phyloP scores from a whole-genome alignment of 2,329 filamentous ascomycete genomes.

The Exophiala oligosperma region DNA sequence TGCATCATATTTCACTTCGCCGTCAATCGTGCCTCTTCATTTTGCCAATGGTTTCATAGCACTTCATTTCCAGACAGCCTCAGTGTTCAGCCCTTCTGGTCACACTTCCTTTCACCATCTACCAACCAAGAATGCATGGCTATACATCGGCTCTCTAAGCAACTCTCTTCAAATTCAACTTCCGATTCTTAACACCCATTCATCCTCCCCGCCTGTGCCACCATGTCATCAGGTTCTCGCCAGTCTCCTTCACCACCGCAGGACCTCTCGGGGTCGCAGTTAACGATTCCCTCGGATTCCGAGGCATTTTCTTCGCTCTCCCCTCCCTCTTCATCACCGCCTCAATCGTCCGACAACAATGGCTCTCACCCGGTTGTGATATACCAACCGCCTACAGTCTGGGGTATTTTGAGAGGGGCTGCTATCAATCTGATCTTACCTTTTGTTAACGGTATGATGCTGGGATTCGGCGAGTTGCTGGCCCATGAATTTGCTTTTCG shows the following conservation, averaged over 20 bases:
- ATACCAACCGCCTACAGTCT: slow-evolving; percentile 85
- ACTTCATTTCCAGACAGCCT: background rate
- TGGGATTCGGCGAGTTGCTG: slow-evolving; percentile 95
- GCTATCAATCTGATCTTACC: slow-evolving; percentile 95
- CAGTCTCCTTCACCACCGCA: slow-evolving; percentile 29
- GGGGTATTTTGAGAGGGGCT: slow-evolving; percentile 80
- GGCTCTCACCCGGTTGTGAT: slow-evolving; percentile 67
- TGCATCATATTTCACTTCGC: too few relatives aligned
- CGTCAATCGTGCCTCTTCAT: too few relatives aligned
- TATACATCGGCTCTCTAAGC: slow-evolving; percentile 6
- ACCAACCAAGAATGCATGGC: background rate
- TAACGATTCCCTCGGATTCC: slow-evolving; percentile 49
- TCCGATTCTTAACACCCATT: slow-evolving; percentile 1
- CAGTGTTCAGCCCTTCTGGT: background rate
- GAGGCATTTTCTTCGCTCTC: slow-evolving; percentile 47
- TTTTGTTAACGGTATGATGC: slow-evolving; percentile 97
- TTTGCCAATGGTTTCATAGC: background rate
- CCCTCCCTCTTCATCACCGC: slow-evolving; percentile 39
- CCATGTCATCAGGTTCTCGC: slow-evolving; percentile 23
- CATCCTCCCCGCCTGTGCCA: background rate
- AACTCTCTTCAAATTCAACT: background rate
- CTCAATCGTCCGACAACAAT: slow-evolving; percentile 36
- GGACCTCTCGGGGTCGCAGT: slow-evolving; percentile 29
- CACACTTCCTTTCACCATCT: background rate
- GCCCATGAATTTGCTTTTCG: slow-evolving; percentile 94